Evolutionary conservation across 2,329 filamentous ascomycete species (phyloP).

Genomic region (Diatrype stigma): DNA sequence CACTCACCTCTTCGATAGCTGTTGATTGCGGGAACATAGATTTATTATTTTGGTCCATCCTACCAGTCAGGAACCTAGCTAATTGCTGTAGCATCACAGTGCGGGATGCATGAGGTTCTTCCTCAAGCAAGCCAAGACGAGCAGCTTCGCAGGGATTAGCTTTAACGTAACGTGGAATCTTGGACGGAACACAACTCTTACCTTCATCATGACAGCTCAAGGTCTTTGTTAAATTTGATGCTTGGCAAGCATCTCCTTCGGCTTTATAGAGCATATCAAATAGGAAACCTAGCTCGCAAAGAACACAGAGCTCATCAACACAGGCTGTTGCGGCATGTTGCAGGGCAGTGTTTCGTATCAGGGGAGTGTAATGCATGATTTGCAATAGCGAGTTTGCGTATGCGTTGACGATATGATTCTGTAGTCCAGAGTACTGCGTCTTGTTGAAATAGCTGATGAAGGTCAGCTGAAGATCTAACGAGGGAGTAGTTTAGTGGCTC

Average conservation of each 20-base stretch:
- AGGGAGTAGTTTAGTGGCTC: conserved; percentile 26
- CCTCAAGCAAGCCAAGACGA: conserved; percentile 77
- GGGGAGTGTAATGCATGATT: conserved; percentile 83
- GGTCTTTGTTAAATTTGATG: conserved; percentile 88
- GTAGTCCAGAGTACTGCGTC: conserved; percentile 83
- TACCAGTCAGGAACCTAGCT: conserved; percentile 79
- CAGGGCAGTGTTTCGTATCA: conserved; percentile 82
- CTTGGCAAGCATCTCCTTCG: conserved; percentile 88
- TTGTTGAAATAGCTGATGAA: conserved; percentile 80
- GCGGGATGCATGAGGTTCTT: conserved; percentile 69
- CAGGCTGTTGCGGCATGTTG: conserved; percentile 86
- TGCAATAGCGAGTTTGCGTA: conserved; percentile 93
- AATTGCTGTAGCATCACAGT: conserved; percentile 82
- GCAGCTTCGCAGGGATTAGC: conserved; percentile 46
- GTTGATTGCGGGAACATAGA: conserved; percentile 58
- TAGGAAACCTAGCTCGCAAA: conserved; percentile 92
- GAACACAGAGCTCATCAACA: conserved; percentile 73
- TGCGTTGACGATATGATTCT: conserved; percentile 95
- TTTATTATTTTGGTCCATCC: conserved; percentile 72
- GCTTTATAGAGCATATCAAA: conserved; percentile 99
- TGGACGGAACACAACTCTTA: conserved; percentile 23
- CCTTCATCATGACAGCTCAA: conserved; percentile 79
- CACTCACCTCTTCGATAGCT: conserved; percentile 64
- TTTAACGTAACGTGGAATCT: not conserved
- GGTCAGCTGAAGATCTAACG: conserved; percentile 5